Evolutionary conservation across 495 filamentous ascomycete genomes (phyloP), one percentile per base, ranked within the genome.

Genomic region (Annulohypoxylon bovei): DNA sequence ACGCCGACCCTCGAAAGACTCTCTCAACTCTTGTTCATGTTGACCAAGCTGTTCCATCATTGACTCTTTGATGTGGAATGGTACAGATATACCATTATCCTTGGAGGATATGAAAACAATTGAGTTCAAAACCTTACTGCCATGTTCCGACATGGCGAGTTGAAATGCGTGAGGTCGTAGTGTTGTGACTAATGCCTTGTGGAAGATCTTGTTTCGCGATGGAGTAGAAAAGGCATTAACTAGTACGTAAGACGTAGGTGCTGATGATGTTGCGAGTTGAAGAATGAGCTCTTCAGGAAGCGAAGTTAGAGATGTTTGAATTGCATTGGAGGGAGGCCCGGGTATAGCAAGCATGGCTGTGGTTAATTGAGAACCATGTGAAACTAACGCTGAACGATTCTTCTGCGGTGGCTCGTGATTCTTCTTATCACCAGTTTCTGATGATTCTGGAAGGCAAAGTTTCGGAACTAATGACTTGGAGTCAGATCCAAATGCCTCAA

Each of bases 91-190:
- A 49, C 65, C 77, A 14, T 80, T 77, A 12, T 78, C 81, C 58
- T 77, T 81, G 12, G 81, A 84, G 0, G 83, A 81, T 4, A 91
- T 90, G 9, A 82, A 68, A 86, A 94, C 94, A 28, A 97, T 82
- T 18, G 88, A 83, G 77, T 94, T 93, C 11, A 97, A 84, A 18
- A 97, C 87, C 75, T 91, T 91, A 14, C 91, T 93, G 25, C 91
- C 94, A 58, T 89, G 85, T 46, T 85, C 86, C 63, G 93, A 88
- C 27, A 88, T 78, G 0, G 94, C 89, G 33, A 99, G 85, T 1
- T 87, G 82, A 35, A 84, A 83, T 6, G 91, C 78, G 64, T 78
- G 70, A 78, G 90, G 80, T 81, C 88, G 70, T 83, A 90, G 54
- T 1, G 71, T 42, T 1, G 79, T 75, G 16, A 83, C 78, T 28